Evolutionary conservation across 495 filamentous ascomycete genomes (phyloP), one percentile per base, ranked within the genome.

Genomic region (Aspergillus wentii): DNA sequence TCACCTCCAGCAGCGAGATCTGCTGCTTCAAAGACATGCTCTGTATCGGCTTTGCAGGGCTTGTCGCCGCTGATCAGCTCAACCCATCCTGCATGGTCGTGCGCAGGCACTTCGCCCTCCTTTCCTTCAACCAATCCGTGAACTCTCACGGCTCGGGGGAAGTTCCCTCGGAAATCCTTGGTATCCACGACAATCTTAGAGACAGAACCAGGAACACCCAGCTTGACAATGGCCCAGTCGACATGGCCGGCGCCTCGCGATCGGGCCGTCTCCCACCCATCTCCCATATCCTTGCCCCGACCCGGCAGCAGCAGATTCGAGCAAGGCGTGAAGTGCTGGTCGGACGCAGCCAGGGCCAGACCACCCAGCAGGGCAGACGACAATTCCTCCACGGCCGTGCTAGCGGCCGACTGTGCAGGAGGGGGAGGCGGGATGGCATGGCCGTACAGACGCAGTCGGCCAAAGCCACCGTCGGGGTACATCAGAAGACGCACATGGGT

Each of bases 381-480:
- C 7, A 96, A 71, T 51, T 96, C 90, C 48, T 95, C 81, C 15
- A 86, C 71, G 0, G 85, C 79, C 14, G 33, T 15, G 13, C 28
- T 40, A 9, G 33, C 19, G 30, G 11, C n/a, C 17, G 22, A 25
- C 5, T 40, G 16, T n/a, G 41, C 21, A 7, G 54, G 22, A 1
- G 48, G 34, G 6, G 57, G 18, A 7, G 60, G 45, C 5, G 60
- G 61, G 9, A 90, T 76, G 5, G 80, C 88, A 39, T 79, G 72
- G 3, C 90, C 90, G 53, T 85, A 94, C 2, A 94, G 66, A 27
- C 88, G 71, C 52, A 95, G 86, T 30, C 90, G 62, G 17, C 88
- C 87, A 55, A 96, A 94, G n/a, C 90, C 89, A 28, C 90, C 90
- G 50, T 96, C 90, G 0, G 90, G 89, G 58, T 85, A 94, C 88